Base-by-base conservation (phyloP, 345 rosid genomes). In the Populus alba region DNA sequence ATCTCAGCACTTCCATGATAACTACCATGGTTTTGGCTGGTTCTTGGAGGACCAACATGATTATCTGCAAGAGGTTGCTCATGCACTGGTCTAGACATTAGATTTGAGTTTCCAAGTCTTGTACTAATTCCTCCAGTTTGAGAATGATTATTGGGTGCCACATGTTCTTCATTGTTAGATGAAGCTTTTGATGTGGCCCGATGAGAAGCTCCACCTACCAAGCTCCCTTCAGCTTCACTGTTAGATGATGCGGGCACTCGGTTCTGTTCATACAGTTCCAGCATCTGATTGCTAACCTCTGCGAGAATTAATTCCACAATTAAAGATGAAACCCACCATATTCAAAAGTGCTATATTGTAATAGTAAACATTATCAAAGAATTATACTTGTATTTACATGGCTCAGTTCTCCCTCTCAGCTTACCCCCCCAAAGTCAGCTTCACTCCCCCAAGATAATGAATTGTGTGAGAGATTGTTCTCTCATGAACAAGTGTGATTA, bases 281-380 rank as follows among this genome's bases (percentile, higher is more conserved):
- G 74, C 84, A 81, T 77, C 66, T 81, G 84, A 77, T 81, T 81
- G 76, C 84, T 81, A 7, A 81, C 84, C 47, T 81, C 84, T 81
- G 78, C 84, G 77, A 59, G 55, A 67, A 1, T n/a, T 10, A 66
- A 49, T 39, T 31, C 59, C 74, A 37, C 18, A 59, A 18, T 70
- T 39, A 61, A 70, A 7, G 66, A 25, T 27, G 27, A 70, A 51
- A 31, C 53, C n/a, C 53, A 61, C 10, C 8, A 17, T 16, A 6
- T 45, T 74, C 63, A 47, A 38, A 18, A 18, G 17, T 53, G 59
- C 59, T 53, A 53, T 53, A 53, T 18, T 6, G 59, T 53, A 53
- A 17, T 20, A 53, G 59, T 18, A 17, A 53, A 53, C 23, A 1
- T 0, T 53, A 23, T 18, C 59, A 53, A 18, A 53, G 20, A n/a